Evolutionary conservation across 169 alveolate genomes (phyloP).

Genomic region (Neospora caninum): DNA sequence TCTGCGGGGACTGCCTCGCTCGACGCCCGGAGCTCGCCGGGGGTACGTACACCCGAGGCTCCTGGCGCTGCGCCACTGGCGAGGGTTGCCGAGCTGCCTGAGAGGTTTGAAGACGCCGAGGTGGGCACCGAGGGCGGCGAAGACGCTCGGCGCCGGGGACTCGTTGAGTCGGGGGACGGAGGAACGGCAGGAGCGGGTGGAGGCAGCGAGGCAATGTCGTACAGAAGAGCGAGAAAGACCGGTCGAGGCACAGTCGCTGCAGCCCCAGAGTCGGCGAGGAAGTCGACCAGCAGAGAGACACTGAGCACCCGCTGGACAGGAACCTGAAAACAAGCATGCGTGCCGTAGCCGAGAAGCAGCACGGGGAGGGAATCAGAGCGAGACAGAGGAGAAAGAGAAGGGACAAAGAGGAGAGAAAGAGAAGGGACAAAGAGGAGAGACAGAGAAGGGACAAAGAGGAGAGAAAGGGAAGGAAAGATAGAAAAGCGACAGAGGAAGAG

Average conservation of each 20-base stretch:
- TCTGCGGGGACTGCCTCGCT: no score
- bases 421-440: neutral
- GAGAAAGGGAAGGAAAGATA: no score
- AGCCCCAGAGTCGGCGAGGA: slow-evolving; percentile 21
- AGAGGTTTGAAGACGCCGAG: no score
- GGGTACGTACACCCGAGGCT: neutral
- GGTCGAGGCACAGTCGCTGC: neutral
- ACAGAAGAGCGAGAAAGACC: neutral
- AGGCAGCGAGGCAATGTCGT: neutral
- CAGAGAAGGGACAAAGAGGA: neutral
- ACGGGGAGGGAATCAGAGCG: neutral
- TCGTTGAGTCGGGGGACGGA: neutral
- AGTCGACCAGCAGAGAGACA: slow-evolving; percentile 19
- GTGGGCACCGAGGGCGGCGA: neutral
- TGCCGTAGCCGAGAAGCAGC: neutral
- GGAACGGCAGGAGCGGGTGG: neutral
- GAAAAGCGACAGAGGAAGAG: no score
- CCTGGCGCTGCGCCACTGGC: neutral
- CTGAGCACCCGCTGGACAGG: slow-evolving; percentile 31
- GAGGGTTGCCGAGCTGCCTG: neutral
- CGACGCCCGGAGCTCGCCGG: neutral
- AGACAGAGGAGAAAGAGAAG: neutral
- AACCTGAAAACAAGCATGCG: neutral
- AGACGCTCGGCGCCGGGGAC: neutral
- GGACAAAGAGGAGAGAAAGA: neutral